Base-by-base conservation (phyloP, 306 rosid genomes). In the Sicyos baderoa region DNA sequence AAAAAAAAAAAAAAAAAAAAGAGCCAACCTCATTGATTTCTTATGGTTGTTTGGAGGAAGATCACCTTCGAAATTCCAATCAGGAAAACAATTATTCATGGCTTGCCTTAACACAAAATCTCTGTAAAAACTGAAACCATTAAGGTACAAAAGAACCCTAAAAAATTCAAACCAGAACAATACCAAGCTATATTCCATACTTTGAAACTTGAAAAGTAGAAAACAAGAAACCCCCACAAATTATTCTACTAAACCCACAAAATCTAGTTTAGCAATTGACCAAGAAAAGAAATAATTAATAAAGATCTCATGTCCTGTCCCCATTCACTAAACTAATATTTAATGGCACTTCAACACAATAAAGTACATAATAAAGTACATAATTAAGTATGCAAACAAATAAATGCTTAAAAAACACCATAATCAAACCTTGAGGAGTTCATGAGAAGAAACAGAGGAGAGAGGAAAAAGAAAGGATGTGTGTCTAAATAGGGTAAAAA, bases 31-130 rank as follows among this genome's bases (percentile, higher is more conserved):
- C 32, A 70, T 56, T 19, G 78, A 62, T 61, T 77, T 90, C 87
- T 81, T 88, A 72, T 78, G 95, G 73, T 72, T 82, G 79, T 70
- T 70, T 69, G 76, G 27, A 70, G 77, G 75, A 13, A 72, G 71
- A 73, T 77, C 87, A 63, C 78, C 81, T 81, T 82, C 95, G 76
- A 80, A 86, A 80, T 80, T 84, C 88, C 89, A 84, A 74, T 81
- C 83, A 63, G 90, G 82, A 74, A 79, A 68, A 66, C 74, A 81
- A 78, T 70, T 63, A 44, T 79, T 88, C 97, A 90, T 90, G 78
- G 82, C 82, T 76, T 15, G 45, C n/a, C 60, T 73, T 71, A 71
- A 76, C 67, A 68, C 70, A 48, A 47, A 71, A 69, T 74, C 67
- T 77, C 89, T 83, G 84, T 52, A 49, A 57, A 42, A 29, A 71